Conservation (phyloP, 2,329 filamentous ascomycete species). For the Pseudocercospora crystallina region DNA sequence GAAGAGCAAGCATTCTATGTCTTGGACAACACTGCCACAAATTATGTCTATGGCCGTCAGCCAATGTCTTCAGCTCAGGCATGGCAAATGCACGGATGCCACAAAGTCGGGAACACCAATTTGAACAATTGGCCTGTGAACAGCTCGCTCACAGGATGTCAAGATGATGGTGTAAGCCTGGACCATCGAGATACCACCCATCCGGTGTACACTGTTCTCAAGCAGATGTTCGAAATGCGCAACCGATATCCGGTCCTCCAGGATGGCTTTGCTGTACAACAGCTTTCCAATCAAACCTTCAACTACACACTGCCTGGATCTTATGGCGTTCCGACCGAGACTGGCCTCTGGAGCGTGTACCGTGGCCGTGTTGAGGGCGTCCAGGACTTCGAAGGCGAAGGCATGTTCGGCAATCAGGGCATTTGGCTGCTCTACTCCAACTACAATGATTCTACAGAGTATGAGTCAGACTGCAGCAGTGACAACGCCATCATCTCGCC, state of each 20-base stretch:
- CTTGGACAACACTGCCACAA: constrained; percentile 62
- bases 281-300: constrained; percentile 58
- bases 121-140: constrained; percentile 60
- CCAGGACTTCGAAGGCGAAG: constrained; percentile 51
- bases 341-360: constrained; percentile 61
- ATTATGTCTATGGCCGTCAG: constrained; percentile 66
- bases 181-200: constrained; percentile 65
- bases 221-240: constrained; percentile 62
- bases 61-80: constrained; percentile 61
- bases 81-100: constrained; percentile 67
- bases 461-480: constrained; percentile 58
- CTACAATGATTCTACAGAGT: constrained; percentile 50
- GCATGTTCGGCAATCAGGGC: constrained; percentile 44
- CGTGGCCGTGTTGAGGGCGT: constrained; percentile 52
- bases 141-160: constrained; percentile 54
- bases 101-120: constrained; percentile 56
- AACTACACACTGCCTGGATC: constrained; percentile 55
- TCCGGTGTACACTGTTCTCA: constrained; percentile 61
- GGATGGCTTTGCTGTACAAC: constrained; percentile 57
- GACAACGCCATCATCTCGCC: constrained; percentile 56
- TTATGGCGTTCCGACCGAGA: constrained; percentile 54
- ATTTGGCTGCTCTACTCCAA: constrained; percentile 57
- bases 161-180: constrained; percentile 56
- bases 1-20: constrained; percentile 67
- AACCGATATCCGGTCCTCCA: constrained; percentile 58